These are phyloP conservation scores for Neofusicoccum umdonicola DNA, from an alignment of 2,329 filamentous ascomycete species.

Conservation along the genomic window DNA sequence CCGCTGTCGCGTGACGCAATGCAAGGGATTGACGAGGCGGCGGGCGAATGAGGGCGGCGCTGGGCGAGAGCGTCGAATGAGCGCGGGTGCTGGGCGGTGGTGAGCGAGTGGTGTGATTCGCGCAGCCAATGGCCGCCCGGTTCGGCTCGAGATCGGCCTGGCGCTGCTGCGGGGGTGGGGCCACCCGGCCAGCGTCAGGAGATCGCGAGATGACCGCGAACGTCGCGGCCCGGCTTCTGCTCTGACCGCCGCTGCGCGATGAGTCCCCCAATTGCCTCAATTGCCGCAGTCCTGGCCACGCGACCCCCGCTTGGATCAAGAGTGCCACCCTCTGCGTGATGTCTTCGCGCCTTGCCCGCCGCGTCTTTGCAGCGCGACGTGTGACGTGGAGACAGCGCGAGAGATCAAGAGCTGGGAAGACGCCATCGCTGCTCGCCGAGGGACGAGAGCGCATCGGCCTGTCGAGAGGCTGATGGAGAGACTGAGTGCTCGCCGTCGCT, in stretches of 20 bases:
- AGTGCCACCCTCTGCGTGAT: not conserved
- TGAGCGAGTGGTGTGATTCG: constrained; percentile 11
- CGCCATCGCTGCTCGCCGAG: not conserved
- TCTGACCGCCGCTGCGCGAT: not conserved
- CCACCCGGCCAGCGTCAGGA: not conserved
- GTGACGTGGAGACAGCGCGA: not conserved
- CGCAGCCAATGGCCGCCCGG: not conserved
- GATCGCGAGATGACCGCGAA: not conserved
- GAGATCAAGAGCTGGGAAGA: not conserved
- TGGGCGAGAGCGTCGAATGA: no score
- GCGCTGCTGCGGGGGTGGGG: not conserved
- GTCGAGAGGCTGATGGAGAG: no score
- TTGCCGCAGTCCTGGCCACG: not conserved
- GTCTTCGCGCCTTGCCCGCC: not conserved
- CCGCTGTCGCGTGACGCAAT: constrained; percentile 11
- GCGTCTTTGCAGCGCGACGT: not conserved
- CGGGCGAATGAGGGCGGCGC: not conserved
- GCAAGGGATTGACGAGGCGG: not conserved
- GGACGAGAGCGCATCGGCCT: no score
- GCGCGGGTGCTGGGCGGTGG: not conserved
- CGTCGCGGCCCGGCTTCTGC: not conserved
- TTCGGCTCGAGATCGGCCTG: not conserved
- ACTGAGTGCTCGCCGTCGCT: not conserved
- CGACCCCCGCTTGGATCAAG: not conserved
- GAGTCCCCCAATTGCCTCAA: not conserved